phyloP scores from a whole-genome alignment of 768 basidiomycete species.

The Phylloporus sp. region DNA sequence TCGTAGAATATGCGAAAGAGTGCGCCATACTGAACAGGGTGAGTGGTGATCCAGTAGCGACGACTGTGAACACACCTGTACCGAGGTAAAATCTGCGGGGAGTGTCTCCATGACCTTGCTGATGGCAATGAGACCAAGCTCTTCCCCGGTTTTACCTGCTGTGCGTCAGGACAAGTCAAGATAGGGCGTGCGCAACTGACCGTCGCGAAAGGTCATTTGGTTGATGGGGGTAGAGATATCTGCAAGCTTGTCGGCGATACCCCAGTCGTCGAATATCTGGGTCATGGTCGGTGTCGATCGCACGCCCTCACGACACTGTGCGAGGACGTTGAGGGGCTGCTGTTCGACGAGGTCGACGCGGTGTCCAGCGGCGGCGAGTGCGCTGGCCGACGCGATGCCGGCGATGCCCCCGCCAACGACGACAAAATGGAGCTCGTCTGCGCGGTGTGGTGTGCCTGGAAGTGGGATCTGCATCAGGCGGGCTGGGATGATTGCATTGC shows the following conservation, averaged over 20 bases:
- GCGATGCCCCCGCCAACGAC: slow-evolving; percentile 36
- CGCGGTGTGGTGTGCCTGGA: slow-evolving; percentile 2
- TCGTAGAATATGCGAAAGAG: slow-evolving; percentile 46
- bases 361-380: slow-evolving; percentile 53
- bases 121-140: slow-evolving; percentile 42
- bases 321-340: slow-evolving; percentile 35
- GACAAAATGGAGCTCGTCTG: slow-evolving; percentile 19
- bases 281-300: slow-evolving; percentile 58
- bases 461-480: slow-evolving; percentile 12
- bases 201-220: slow-evolving; percentile 16
- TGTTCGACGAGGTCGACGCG: slow-evolving; percentile 53
- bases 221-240: slow-evolving; percentile 23
- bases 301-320: slow-evolving; percentile 37
- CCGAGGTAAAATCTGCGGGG: slow-evolving; percentile 43
- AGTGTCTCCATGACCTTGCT: slow-evolving; percentile 42
- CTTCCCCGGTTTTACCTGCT: slow-evolving; percentile 40
- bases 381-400: slow-evolving; percentile 53
- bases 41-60: neutral
- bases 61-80: slow-evolving; percentile 36
- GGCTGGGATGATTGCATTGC: too few relatives aligned
- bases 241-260: slow-evolving; percentile 41
- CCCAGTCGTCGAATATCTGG: slow-evolving; percentile 51
- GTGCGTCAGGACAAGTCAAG: too few relatives aligned
- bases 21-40: slow-evolving; percentile 44
- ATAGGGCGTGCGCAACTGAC: neutral